Base-by-base conservation (phyloP, 345 rosid genomes). In the Murraya paniculata region DNA sequence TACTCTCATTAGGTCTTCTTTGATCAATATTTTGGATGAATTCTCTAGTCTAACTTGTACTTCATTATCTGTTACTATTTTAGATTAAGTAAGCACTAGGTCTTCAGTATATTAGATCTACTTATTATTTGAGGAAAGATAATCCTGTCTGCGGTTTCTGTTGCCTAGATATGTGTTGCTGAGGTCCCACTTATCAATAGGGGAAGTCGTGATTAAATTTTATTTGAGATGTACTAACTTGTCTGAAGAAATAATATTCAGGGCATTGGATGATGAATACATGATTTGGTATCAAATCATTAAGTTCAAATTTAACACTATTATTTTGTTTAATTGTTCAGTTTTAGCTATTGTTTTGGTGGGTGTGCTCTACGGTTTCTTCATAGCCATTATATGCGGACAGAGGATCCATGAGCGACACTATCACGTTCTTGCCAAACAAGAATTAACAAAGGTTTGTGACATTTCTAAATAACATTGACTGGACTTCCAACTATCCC, bases 371-470 rank as follows among this genome's bases (percentile, higher is more conserved):
- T 97, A 97, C 59, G 99, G 98, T 64, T 94, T 94, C 86, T 94
- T 97, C 88, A 97, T 97, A 38, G 98, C 98, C 73, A 97, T 97
- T 77, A 97, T 97, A 84, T 97, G 99, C 82, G 99, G 99, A 71
- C 99, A 97, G 84, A 89, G 90, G 92, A 97, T 97, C 75, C 94
- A 84, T 77, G 99, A 97, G 82, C 92, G 99, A 31, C 99, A 97
- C 76, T 94, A 97, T 80, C 99, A 97, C 61, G 90, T 97, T 80
- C 98, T 97, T 59, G 99, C 98, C 76, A 97, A 94, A 80, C 98
- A 97, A 89, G 99, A 94, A 87, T 89, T 97, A 72, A 97, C 99
- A 56, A 94, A 91, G 98, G 99, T 97, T 38, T 69, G 27, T 36
- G 24, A 70, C 55, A 48, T 75, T 53, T 64, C 25, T 33, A 30